phyloP scores from a whole-genome alignment of 163 green algal species.

The Prototheca cutis region DNA sequence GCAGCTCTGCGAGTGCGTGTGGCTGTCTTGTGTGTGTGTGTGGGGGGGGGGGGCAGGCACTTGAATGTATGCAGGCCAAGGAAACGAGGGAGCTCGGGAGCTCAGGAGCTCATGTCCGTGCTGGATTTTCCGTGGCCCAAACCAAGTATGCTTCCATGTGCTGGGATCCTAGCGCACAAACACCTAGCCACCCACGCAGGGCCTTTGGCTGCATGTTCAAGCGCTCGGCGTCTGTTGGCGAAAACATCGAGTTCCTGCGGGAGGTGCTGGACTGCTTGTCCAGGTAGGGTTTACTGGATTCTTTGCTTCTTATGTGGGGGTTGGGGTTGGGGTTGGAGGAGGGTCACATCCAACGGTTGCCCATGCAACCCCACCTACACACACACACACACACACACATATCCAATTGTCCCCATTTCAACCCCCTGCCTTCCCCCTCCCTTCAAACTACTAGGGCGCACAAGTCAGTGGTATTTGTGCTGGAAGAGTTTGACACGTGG shows the following conservation, averaged over 20 bases:
- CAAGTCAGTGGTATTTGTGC: constrained; percentile 53
- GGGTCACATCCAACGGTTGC: too few relatives aligned
- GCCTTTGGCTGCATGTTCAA: constrained; percentile 42
- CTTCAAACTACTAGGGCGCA: background rate
- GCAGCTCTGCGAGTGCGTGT: constrained; percentile 70
- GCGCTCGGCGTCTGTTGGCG: constrained; percentile 46
- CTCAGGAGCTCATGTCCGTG: too few relatives aligned
- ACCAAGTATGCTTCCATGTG: too few relatives aligned
- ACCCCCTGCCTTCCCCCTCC: background rate
- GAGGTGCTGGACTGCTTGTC: constrained; percentile 56
- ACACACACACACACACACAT: background rate
- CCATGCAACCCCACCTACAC: background rate
- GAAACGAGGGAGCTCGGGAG: too few relatives aligned
- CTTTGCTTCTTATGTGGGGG: too few relatives aligned
- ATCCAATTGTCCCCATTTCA: background rate
- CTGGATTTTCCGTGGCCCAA: too few relatives aligned
- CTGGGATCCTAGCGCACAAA: too few relatives aligned
- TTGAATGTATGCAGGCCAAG: too few relatives aligned
- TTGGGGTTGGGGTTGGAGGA: too few relatives aligned
- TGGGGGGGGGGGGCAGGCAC: too few relatives aligned
- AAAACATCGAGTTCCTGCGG: constrained; percentile 79
- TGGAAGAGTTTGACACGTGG: constrained; percentile 78
- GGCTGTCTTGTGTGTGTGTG: too few relatives aligned
- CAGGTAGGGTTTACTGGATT: constrained; percentile 25
- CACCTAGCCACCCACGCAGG: constrained; percentile 24